Evolutionary conservation across 176 grass and related monocot genomes (phyloP).

Genomic region (Aechmea fasciata): DNA sequence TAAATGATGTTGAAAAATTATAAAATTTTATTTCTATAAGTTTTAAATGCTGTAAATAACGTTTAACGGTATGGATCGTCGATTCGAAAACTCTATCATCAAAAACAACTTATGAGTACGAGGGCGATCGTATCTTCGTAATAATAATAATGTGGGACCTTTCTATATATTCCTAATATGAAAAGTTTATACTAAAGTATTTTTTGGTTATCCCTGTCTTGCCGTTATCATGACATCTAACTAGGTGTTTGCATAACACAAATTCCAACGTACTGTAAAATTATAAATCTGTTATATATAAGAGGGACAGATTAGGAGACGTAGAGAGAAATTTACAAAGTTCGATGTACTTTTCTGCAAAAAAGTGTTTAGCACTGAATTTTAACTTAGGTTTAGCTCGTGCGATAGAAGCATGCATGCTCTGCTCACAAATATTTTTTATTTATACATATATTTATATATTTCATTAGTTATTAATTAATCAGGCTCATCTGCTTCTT

Average conservation of each 20-base stretch:
- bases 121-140: no score
- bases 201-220: background rate
- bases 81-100: no score
- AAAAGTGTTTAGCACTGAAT: background rate
- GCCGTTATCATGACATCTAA: background rate
- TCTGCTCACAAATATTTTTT: background rate
- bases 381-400: background rate
- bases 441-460: background rate
- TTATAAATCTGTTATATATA: background rate
- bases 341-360: background rate
- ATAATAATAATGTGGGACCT: no score
- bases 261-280: no score
- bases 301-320: background rate
- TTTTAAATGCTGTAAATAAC: no score
- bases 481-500: background rate
- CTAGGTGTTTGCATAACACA: background rate
- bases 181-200: no score
- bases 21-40: no score
- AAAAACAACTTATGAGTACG: no score
- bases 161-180: no score
- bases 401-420: background rate
- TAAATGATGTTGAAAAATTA: no score
- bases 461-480: background rate
- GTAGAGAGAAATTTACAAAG: background rate
- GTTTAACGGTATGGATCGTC: no score